phyloP scores from a whole-genome alignment of 1,139 yeast species.

The Diutina mesorugosa region DNA sequence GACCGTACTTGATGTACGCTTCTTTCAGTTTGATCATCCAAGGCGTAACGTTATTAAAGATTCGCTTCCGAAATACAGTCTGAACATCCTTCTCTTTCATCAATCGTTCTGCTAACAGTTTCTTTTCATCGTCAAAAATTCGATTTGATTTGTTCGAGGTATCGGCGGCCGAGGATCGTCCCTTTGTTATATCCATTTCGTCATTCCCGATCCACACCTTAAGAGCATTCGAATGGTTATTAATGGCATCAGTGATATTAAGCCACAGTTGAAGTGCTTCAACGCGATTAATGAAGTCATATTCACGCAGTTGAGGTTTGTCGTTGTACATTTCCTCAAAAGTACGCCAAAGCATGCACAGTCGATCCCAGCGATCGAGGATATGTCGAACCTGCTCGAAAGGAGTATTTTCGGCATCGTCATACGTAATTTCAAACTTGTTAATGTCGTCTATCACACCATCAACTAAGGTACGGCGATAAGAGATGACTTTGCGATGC shows the following conservation, averaged over 20 bases:
- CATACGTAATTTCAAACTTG: slow-evolving; percentile 43
- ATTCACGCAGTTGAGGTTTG: slow-evolving; percentile 57
- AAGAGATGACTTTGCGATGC: slow-evolving; percentile 59
- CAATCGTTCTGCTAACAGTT: slow-evolving; percentile 72
- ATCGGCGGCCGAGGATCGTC: slow-evolving; percentile 7
- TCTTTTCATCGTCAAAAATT: slow-evolving; percentile 43
- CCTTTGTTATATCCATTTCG: slow-evolving; percentile 47
- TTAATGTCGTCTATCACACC: slow-evolving; percentile 59
- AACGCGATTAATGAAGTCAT: slow-evolving; percentile 51
- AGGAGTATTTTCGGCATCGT: slow-evolving; percentile 15
- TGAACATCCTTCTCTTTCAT: slow-evolving; percentile 79
- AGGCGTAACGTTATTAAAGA: slow-evolving; percentile 50
- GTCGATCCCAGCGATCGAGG: slow-evolving; percentile 50
- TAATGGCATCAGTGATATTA: slow-evolving; percentile 60
- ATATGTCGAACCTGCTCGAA: slow-evolving; percentile 41
- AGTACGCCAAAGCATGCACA: slow-evolving; percentile 74
- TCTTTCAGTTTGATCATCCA: slow-evolving; percentile 72
- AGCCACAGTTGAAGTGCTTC: slow-evolving; percentile 83
- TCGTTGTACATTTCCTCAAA: slow-evolving; percentile 66
- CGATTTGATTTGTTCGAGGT: slow-evolving; percentile 16
- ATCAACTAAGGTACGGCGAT: slow-evolving; percentile 65
- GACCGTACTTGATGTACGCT: slow-evolving; percentile 52
- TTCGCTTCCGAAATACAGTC: slow-evolving; percentile 46
- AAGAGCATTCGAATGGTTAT: slow-evolving; percentile 42
- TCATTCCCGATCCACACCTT: slow-evolving; percentile 71